Base-by-base conservation (phyloP, 2,329 filamentous ascomycete species). In the Microsporum canis region DNA sequence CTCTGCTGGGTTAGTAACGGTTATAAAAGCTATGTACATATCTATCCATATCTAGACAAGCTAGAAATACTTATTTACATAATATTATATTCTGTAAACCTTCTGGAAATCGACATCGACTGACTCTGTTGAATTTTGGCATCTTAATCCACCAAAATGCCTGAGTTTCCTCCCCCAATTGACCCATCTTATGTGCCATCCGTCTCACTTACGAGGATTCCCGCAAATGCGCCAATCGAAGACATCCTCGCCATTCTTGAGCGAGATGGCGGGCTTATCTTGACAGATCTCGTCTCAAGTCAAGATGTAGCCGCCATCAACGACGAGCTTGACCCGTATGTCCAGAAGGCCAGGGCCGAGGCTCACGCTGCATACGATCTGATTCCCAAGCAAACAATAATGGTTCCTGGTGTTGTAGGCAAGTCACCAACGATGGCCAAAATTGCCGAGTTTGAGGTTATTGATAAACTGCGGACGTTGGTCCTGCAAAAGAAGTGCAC, bases 341-440 rank as follows among this genome's bases (percentile, higher is more conserved):
- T 57, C 33, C 31, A 57, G 53, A 57, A 57, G 17, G 53, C 53
- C 6, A 57, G 33, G 14, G 53, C 53, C 12, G 53, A 57, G 34
- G 34, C 53, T 33, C 53, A 57, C 53, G 27, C 31, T 36, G 53
- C 53, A 8, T 57, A 57, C n/a, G 53, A 57, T 34, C 53, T 57
- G 29, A 36, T 57, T 12, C 53, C 53, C 36, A 57, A 57, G 14
- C 53, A 57, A 17, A 57, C 53, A 5, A 57, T 57, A 57, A 57
- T 57, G 53, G 53, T 57, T 10, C 53, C 53, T 4, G 53, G 53
- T 6, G 27, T 57, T 36, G 33, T 57, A 36, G 53, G 53, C 6
- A 57, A 57, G 53, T 57, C 53, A 6, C 53, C 53, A 12, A 57
- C 53, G 14, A 57, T 57, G 53, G 29, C 33, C 10, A 57, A 57